A percentile compares a stretch with the other conserved stretches of the same genome.
phyloP scores from a whole-genome alignment of 371 early-diverging fungal genomes.

The Apophysomyces ossiformis region DNA sequence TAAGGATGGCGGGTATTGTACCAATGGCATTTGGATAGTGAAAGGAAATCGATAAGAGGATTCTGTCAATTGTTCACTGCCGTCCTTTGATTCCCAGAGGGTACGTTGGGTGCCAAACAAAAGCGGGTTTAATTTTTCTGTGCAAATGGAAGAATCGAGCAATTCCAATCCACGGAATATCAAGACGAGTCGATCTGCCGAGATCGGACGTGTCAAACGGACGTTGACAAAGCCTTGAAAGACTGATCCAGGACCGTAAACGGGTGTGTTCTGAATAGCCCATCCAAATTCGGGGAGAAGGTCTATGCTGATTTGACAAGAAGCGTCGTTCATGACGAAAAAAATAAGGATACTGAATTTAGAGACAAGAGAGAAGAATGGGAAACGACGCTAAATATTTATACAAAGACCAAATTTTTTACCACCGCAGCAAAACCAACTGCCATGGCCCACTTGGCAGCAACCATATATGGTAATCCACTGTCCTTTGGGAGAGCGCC shows the following conservation, averaged over 20 bases:
- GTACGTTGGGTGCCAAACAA: slow-evolving; percentile 41
- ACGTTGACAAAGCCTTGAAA: slow-evolving; percentile 32
- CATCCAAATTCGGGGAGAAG: slow-evolving; percentile 51
- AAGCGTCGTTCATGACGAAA: background rate
- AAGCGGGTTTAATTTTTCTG: slow-evolving; percentile 18
- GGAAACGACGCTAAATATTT: background rate
- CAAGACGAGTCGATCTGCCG: slow-evolving; percentile 33
- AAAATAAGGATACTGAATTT: background rate
- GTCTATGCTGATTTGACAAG: slow-evolving; percentile 31
- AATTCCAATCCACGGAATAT: slow-evolving; percentile 5
- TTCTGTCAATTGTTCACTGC: slow-evolving; percentile 15
- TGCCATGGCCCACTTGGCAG: background rate
- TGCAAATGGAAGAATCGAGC: slow-evolving; percentile 13
- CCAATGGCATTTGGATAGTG: slow-evolving; percentile 46
- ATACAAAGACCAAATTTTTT: background rate
- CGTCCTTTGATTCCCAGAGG: slow-evolving; percentile 37
- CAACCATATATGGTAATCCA: background rate
- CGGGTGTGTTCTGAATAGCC: slow-evolving; percentile 36
- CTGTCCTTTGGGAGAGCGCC: background rate
- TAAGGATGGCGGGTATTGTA: slow-evolving; percentile 43
- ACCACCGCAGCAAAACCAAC: background rate
- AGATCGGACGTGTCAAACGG: background rate
- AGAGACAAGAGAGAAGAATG: no score
- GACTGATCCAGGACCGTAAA: slow-evolving; percentile 48
- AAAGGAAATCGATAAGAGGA: slow-evolving; percentile 34